Base-by-base conservation (phyloP, 352 stramenopile species). In the Pythium diclinum region DNA sequence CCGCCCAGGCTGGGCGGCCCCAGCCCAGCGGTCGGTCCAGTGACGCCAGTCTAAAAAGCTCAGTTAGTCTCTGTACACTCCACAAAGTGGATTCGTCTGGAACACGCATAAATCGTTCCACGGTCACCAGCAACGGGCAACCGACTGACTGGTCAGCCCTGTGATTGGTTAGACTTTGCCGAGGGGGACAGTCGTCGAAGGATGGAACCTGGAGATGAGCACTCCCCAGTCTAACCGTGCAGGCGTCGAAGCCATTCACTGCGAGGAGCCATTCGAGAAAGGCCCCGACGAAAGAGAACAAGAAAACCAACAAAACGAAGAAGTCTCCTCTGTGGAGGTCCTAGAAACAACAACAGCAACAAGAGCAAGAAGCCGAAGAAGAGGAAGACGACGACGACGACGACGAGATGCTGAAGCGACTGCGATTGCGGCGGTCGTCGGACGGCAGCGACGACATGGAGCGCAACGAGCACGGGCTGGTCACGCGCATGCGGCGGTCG, bases 401-500 rank as follows among this genome's bases (percentile, higher is more conserved):
- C 53, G 21, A 58, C 4, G 21, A 58, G 8, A 69, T 69, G 63
- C 60, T 69, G 47, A 63, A 64, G 40, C 56, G 63, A 0, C 44
- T 65, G 38, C 57, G 52, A 3, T 42, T 61, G 7, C 49, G 40
- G 7, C 54, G 53, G 55, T 19, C 33, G 36, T 60, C 52, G 48
- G 51, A 64, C 23, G 56, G n/a, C 16, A 49, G 49, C 14, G 56
- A 64, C 14, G 54, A 55, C 25, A 38, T 53, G 13, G 56, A 71
- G 28, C 64, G 58, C 64, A 63, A 62, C 34, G 58, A 67, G 65
- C 58, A 48, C 33, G 59, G 65, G 7, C 59, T 71, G 40, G 65
- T 64, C 16, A 63, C 44, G 47, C 65, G 54, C 47, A 60, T 71
- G 59, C 52, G 54, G n/a, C 65, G 55, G 32, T 48, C 46, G 54